A percentile compares a stretch with the other conserved stretches of the same genome.
Evolutionary conservation across 1,284 basidiomycete genomes (phyloP).

Genomic region (Cutaneotrichosporon arboriforme): DNA sequence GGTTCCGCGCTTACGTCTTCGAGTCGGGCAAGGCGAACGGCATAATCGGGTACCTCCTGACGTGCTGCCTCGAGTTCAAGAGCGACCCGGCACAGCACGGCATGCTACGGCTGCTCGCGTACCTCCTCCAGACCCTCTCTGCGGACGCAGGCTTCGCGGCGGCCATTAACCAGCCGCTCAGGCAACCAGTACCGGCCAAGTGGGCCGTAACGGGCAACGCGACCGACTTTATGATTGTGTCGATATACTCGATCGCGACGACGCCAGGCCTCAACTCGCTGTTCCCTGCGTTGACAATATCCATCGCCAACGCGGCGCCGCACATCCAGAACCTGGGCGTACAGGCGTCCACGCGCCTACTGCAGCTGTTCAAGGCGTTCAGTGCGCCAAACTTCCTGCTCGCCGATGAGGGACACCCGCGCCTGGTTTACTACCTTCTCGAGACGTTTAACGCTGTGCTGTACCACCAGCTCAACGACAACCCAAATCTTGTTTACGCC

Average conservation of each 20-base stretch:
- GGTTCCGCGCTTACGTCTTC: conserved; percentile 73
- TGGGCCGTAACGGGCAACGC: conserved; percentile 67
- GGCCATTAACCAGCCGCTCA: conserved; percentile 56
- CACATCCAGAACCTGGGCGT: conserved; percentile 76
- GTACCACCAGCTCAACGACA: conserved; percentile 60
- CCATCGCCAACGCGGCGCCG: conserved; percentile 80
- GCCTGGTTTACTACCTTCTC: conserved; percentile 66
- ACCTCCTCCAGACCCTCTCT: conserved; percentile 85
- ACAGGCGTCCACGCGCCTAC: conserved; percentile 70
- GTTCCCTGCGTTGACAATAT: conserved; percentile 87
- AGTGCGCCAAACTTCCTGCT: conserved; percentile 81
- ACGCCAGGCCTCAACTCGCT: conserved; percentile 78
- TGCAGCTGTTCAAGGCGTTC: conserved; percentile 85
- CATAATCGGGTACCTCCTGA: conserved; percentile 68
- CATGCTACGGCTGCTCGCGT: conserved; percentile 78
- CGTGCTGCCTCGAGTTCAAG: conserved; percentile 75
- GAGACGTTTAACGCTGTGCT: conserved; percentile 86
- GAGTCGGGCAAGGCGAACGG: conserved; percentile 73
- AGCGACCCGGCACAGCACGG: conserved; percentile 93
- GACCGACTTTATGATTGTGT: conserved; percentile 82
- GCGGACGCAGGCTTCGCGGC: conserved; percentile 71
- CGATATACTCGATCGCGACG: conserved; percentile 82
- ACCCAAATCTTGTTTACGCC: conserved; percentile 81
- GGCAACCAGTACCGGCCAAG: conserved; percentile 63
- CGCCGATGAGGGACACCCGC: conserved; percentile 87